Evolutionary conservation across 179 eudicot species (phyloP).

Genomic region (Beta corolliflora): DNA sequence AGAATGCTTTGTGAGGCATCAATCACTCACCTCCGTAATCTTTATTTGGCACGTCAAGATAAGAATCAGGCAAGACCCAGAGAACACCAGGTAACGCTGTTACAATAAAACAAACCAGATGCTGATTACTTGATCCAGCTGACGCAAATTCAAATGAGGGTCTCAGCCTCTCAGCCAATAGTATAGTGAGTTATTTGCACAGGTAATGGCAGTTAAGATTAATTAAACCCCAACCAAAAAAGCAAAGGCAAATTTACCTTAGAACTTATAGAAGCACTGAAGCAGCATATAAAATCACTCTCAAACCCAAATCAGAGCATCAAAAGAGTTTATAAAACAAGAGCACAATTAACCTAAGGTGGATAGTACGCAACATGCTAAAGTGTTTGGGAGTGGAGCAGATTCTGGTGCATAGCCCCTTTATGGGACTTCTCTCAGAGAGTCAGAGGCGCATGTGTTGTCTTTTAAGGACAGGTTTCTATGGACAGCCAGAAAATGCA

Average conservation of each 20-base stretch:
- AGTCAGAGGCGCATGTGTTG: too few relatives aligned
- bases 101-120: constrained; percentile 11
- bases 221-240: neutral
- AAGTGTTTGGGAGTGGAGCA: too few relatives aligned
- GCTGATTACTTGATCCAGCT: constrained; percentile 10
- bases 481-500: too few relatives aligned
- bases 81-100: constrained; percentile 80
- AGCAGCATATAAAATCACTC: neutral
- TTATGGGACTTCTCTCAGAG: too few relatives aligned
- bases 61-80: constrained; percentile 98
- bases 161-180: neutral
- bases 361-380: too few relatives aligned
- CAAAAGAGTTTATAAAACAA: neutral
- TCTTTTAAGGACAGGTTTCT: too few relatives aligned
- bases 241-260: neutral
- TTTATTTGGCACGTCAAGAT: constrained; percentile 94
- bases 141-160: neutral
- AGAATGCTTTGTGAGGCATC: neutral
- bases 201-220: neutral
- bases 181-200: neutral
- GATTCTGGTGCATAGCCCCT: too few relatives aligned
- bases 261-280: neutral
- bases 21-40: constrained; percentile 87
- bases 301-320: neutral
- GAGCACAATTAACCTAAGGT: neutral